Evolutionary conservation across 331 rosid species (phyloP).

Genomic region (Prunus yedoensis): DNA sequence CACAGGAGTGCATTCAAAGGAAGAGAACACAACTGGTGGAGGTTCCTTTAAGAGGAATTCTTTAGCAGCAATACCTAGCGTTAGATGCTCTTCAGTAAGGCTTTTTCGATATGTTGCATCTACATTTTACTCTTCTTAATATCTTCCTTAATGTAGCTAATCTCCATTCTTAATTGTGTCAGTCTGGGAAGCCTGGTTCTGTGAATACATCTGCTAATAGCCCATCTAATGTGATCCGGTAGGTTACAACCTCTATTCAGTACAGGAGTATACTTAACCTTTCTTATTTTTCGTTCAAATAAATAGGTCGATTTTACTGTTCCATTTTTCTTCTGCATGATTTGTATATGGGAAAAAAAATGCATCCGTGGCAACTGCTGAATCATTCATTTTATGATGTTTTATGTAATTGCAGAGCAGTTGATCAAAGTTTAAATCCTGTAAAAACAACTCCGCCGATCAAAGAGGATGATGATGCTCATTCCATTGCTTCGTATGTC

Average conservation of each 20-base stretch:
- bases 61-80: slow-evolving; percentile 43
- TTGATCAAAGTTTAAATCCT: slow-evolving; percentile 48
- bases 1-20: slow-evolving; percentile 48
- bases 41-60: slow-evolving; percentile 40
- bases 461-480: slow-evolving; percentile 73
- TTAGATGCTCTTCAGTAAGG: slow-evolving; percentile 45
- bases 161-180: slow-evolving; percentile 18
- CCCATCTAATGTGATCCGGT: slow-evolving; percentile 50
- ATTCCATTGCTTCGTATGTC: slow-evolving; percentile 80
- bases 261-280: not conserved
- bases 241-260: slow-evolving; percentile 27
- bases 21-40: slow-evolving; percentile 37
- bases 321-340: not conserved
- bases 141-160: slow-evolving; percentile 11
- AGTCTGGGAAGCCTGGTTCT: slow-evolving; percentile 51
- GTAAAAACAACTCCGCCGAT: slow-evolving; percentile 35
- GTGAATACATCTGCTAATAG: slow-evolving; percentile 36
- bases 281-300: not conserved
- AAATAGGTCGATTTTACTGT: not conserved
- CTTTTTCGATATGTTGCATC: not conserved
- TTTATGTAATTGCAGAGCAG: slow-evolving; percentile 46
- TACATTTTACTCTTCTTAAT: slow-evolving; percentile 12
- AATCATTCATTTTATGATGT: slow-evolving; percentile 19
- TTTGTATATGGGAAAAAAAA: not conserved
- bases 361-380: not conserved